Evolutionary conservation across 257 asterid genomes (phyloP).

Genomic region (Fraxinus cuspidata): DNA sequence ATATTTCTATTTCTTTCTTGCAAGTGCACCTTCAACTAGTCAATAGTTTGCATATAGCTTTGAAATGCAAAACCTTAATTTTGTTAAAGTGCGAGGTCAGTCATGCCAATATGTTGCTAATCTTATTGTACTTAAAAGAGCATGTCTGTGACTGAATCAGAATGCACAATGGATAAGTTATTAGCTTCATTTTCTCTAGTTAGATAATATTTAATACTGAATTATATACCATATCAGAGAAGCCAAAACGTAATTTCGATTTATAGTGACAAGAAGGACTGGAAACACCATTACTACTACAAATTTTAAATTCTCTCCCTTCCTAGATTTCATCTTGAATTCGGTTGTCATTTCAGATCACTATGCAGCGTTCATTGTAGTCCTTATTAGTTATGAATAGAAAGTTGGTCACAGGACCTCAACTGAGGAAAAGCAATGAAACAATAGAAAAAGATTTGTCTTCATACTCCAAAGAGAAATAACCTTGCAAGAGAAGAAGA

Average conservation of each 20-base stretch:
- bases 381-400: neutral
- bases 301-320: neutral
- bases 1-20: constrained; percentile 4
- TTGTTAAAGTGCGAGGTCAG: neutral
- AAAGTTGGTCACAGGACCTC: neutral
- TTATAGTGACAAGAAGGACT: no score
- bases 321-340: constrained; percentile 1
- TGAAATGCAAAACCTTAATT: neutral
- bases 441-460: neutral
- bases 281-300: neutral
- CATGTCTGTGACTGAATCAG: neutral
- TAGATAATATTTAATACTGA: no score
- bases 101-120: neutral
- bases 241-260: no score
- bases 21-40: constrained; percentile 12
- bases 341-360: neutral
- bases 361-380: neutral
- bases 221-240: no score
- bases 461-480: neutral
- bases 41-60: constrained; percentile 8
- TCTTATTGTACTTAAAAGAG: neutral
- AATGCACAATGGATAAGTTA: neutral
- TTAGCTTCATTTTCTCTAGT: neutral
- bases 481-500: neutral
- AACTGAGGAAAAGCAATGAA: neutral